A percentile compares a stretch with the other conserved stretches of the same genome.
Evolutionary conservation across 495 filamentous ascomycete species (phyloP).

Genomic region (Cercophora sp.): DNA sequence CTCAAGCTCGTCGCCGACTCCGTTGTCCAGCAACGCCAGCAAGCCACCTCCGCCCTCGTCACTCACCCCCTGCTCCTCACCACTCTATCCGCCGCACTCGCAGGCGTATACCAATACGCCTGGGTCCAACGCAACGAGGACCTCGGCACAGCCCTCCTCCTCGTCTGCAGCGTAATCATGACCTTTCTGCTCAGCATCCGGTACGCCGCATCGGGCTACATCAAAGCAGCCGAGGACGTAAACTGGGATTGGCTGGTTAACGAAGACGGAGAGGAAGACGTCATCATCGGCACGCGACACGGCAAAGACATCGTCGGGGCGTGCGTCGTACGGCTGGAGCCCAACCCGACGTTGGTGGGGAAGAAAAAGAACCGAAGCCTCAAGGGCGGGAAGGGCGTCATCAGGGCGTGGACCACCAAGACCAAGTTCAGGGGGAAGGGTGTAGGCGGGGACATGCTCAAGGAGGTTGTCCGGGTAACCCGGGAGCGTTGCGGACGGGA

Average conservation of each 20-base stretch:
- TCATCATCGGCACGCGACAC: slow-evolving; percentile 39
- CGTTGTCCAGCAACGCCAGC: slow-evolving; percentile 45
- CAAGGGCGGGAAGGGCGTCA: slow-evolving; percentile 48
- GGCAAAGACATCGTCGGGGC: slow-evolving; percentile 39
- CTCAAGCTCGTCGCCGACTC: slow-evolving; percentile 42
- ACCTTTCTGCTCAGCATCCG: slow-evolving; percentile 40
- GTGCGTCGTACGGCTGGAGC: slow-evolving; percentile 40
- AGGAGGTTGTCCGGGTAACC: slow-evolving; percentile 58
- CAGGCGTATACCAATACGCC: slow-evolving; percentile 32
- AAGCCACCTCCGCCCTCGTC: slow-evolving; percentile 32
- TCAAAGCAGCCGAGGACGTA: slow-evolving; percentile 35
- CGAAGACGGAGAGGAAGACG: slow-evolving; percentile 34
- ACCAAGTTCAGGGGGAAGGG: slow-evolving; percentile 62
- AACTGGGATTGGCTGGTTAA: slow-evolving; percentile 35
- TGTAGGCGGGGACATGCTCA: slow-evolving; percentile 63
- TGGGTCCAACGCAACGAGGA: slow-evolving; percentile 26
- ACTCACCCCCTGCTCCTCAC: slow-evolving; percentile 40
- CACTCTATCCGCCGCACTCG: slow-evolving; percentile 24
- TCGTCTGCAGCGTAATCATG: slow-evolving; percentile 34
- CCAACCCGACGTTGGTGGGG: background rate
- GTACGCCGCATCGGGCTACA: slow-evolving; percentile 38
- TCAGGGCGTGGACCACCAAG: slow-evolving; percentile 74
- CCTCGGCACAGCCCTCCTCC: slow-evolving; percentile 32
- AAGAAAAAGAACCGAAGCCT: slow-evolving; percentile 28
- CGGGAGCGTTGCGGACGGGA: slow-evolving; percentile 54